Evolutionary conservation across 2,329 filamentous ascomycete genomes (phyloP).

Genomic region (Graphilbum ipis-grandicollis): DNA sequence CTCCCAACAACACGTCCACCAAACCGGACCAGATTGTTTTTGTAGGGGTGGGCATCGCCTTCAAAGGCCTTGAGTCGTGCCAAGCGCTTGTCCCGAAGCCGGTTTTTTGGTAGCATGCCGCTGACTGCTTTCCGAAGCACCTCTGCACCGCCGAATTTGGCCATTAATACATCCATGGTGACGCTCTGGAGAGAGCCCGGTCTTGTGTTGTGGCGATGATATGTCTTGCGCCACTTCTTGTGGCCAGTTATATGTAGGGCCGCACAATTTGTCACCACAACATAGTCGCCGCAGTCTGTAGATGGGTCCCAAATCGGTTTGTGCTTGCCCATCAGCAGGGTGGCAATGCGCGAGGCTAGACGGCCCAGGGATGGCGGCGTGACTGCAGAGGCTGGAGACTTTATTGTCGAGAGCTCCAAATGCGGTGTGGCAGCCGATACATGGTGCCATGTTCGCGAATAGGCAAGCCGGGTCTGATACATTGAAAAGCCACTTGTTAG

Average conservation of each 20-base stretch:
- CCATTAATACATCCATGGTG: constrained; percentile 89
- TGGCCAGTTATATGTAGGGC: constrained; percentile 77
- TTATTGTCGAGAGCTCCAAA: constrained; percentile 34
- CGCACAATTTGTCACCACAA: constrained; percentile 80
- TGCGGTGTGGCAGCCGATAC: constrained; percentile 54
- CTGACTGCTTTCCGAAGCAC: constrained; percentile 80
- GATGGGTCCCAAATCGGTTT: constrained; percentile 96
- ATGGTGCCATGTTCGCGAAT: constrained; percentile 89
- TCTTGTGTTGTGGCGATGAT: constrained; percentile 86
- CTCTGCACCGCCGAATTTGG: constrained; percentile 85
- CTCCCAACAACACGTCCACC: constrained; percentile 38
- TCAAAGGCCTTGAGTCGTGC: constrained; percentile 90
- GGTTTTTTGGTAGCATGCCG: constrained; percentile 96
- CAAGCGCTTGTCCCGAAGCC: constrained; percentile 72
- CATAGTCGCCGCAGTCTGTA: constrained; percentile 97
- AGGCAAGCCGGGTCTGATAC: constrained; percentile 94
- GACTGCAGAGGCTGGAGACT: constrained; percentile 31
- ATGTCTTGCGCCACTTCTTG: constrained; percentile 86
- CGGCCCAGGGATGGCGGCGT: constrained; percentile 73
- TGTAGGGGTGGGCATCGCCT: constrained; percentile 80
- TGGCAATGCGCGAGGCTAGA: constrained; percentile 72
- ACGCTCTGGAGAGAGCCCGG: constrained; percentile 76
- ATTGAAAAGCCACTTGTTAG: too few relatives aligned
- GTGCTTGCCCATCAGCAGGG: constrained; percentile 92
- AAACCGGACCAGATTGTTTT: constrained; percentile 67